Evolutionary conservation across 1,139 yeast genomes (phyloP).

Genomic region (Hyphopichia fennica): DNA sequence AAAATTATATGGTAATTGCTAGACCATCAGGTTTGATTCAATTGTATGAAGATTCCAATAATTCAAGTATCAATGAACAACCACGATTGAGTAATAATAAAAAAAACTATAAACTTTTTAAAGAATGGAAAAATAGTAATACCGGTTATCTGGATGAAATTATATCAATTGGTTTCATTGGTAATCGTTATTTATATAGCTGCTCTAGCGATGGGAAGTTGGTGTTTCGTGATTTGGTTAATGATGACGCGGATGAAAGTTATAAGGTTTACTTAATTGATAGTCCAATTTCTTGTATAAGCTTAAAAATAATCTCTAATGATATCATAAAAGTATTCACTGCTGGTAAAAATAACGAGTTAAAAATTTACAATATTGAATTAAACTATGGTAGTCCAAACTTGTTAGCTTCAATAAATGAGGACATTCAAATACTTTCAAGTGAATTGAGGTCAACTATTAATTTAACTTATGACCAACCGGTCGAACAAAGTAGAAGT

Average conservation of each 20-base stretch:
- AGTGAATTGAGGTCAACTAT: conserved; percentile 5
- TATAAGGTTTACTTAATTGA: conserved; percentile 29
- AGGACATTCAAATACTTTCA: conserved; percentile 3
- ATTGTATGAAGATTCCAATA: conserved; percentile 21
- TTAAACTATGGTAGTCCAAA: conserved; percentile 2
- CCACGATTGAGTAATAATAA: conserved; percentile 2
- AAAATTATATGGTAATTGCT: conserved; percentile 25
- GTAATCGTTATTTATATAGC: conserved; percentile 36
- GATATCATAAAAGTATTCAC: conserved; percentile 24
- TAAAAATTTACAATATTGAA: conserved; percentile 29
- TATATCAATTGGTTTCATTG: conserved; percentile 26
- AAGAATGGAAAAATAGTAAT: conserved; percentile 40
- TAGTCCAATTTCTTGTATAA: conserved; percentile 37
- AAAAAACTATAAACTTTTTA: conserved; percentile 22
- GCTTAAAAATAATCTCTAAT: conserved; percentile 16
- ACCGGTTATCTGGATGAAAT: conserved; percentile 19
- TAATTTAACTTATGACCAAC: conserved; percentile 1
- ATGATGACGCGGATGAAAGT: conserved; percentile 38
- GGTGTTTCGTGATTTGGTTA: conserved; percentile 42
- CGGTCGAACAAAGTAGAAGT: conserved; percentile 3
- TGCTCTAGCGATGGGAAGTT: conserved; percentile 48
- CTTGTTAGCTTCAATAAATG: conserved; percentile 1
- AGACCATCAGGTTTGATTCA: conserved; percentile 32
- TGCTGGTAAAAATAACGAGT: conserved; percentile 50
- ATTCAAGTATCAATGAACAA: neutral